A percentile compares a stretch with the other conserved stretches of the same genome.
These are phyloP conservation scores for Xylaria sp. DNA, from an alignment of 2,329 filamentous ascomycete species.

Conservation along the genomic window DNA sequence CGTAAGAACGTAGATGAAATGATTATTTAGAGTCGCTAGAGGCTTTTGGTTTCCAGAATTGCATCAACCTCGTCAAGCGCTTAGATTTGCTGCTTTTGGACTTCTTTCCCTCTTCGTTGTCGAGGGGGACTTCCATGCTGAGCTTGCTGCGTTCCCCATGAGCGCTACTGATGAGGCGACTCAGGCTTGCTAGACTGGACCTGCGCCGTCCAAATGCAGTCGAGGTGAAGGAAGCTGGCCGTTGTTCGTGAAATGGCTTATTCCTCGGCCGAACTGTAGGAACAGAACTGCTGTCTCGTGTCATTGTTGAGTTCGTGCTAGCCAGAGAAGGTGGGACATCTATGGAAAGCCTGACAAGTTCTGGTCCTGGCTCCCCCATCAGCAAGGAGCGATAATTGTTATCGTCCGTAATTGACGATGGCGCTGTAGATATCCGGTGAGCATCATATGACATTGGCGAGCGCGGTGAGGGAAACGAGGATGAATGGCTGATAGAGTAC, in stretches of 20 bases:
- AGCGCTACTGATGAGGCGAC: slow-evolving; percentile 75
- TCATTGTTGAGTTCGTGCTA: slow-evolving; percentile 79
- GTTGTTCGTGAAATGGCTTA: slow-evolving; percentile 58
- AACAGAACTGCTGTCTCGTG: slow-evolving; percentile 65
- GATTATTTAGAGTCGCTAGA: slow-evolving; percentile 32
- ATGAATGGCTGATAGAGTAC: slow-evolving; percentile 66
- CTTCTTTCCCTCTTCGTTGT: slow-evolving; percentile 63
- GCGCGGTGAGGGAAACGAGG: slow-evolving; percentile 73
- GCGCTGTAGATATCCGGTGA: slow-evolving; percentile 74
- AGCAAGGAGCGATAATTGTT: slow-evolving; percentile 73
- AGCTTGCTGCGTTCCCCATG: slow-evolving; percentile 78
- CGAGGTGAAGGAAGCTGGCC: slow-evolving; percentile 67
- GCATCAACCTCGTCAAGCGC: slow-evolving; percentile 75
- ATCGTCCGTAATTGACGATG: slow-evolving; percentile 75
- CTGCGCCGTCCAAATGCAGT: slow-evolving; percentile 71
- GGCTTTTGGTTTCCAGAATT: slow-evolving; percentile 75
- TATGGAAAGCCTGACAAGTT: slow-evolving; percentile 69
- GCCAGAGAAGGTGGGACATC: slow-evolving; percentile 77
- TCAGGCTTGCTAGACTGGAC: slow-evolving; percentile 77
- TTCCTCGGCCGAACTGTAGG: slow-evolving; percentile 44
- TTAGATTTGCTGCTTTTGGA: slow-evolving; percentile 68
- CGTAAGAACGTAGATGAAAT: slow-evolving; percentile 12
- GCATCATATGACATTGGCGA: slow-evolving; percentile 73
- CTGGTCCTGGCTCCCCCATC: slow-evolving; percentile 75
- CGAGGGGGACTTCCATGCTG: slow-evolving; percentile 68